Evolutionary conservation across 768 basidiomycete genomes (phyloP).

Genomic region (Mycena vitilis): DNA sequence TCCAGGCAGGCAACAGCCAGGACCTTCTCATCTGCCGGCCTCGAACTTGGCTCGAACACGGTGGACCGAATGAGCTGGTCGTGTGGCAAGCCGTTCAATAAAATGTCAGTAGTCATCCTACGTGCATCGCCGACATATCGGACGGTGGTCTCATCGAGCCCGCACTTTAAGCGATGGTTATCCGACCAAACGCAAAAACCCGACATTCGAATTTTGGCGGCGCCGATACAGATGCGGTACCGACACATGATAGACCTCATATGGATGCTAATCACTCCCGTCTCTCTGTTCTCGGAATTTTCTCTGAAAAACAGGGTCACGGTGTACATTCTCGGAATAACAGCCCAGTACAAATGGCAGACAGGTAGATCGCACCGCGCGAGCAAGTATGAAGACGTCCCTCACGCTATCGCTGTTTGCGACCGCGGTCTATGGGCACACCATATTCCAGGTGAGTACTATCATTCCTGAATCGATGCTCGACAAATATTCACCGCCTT

Average conservation of each 20-base stretch:
- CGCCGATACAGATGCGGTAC: too few relatives aligned
- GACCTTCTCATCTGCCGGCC: too few relatives aligned
- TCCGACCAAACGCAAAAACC: too few relatives aligned
- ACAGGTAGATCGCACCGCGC: background rate
- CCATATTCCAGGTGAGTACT: conserved; percentile 29
- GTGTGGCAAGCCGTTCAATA: too few relatives aligned
- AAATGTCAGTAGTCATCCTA: too few relatives aligned
- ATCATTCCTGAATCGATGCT: background rate
- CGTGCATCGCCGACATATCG: too few relatives aligned
- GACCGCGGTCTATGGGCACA: conserved; percentile 25
- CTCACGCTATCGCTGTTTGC: conserved; percentile 7
- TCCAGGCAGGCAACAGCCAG: too few relatives aligned
- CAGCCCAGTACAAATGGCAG: conserved; percentile 6
- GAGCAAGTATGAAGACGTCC: conserved; percentile 14
- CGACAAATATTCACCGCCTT: background rate
- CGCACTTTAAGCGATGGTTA: too few relatives aligned
- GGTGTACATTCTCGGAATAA: conserved; percentile 9
- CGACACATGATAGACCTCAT: conserved; percentile 5
- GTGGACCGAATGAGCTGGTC: too few relatives aligned
- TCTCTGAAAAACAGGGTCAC: conserved; percentile 26
- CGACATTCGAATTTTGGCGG: too few relatives aligned
- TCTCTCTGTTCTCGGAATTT: conserved; percentile 18
- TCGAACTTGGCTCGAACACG: too few relatives aligned
- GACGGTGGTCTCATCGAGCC: too few relatives aligned
- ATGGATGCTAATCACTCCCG: background rate